These are phyloP conservation scores for Aspergillus baeticus DNA, from an alignment of 495 filamentous ascomycete genomes.

Conservation along the genomic window DNA sequence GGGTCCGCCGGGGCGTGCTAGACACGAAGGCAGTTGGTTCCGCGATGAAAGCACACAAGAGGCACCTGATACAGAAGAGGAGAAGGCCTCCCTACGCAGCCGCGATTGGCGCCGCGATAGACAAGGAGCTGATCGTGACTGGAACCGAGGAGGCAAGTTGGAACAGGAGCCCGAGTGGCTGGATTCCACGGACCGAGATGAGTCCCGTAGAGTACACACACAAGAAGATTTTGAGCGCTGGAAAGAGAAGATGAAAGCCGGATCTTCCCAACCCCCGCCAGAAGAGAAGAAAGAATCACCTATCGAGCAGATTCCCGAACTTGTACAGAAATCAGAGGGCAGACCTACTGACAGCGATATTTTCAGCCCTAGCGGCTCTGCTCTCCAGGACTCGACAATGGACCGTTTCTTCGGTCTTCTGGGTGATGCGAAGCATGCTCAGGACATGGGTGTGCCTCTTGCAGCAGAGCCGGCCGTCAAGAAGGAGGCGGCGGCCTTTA, in stretches of 20 bases:
- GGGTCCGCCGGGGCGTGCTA: slow-evolving; percentile 42
- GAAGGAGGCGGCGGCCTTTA: slow-evolving; percentile 8
- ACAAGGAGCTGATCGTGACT: slow-evolving; percentile 63
- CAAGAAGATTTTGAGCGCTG: slow-evolving; percentile 94
- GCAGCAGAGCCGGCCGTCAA: slow-evolving; percentile 25
- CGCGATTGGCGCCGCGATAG: slow-evolving; percentile 65
- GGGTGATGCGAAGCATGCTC: slow-evolving; percentile 42
- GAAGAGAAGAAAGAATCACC: slow-evolving; percentile 49
- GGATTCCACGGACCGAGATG: slow-evolving; percentile 72
- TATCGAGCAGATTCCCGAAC: slow-evolving; percentile 23
- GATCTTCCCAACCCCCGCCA: slow-evolving; percentile 35
- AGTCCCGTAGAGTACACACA: slow-evolving; percentile 65
- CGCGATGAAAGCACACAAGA: slow-evolving; percentile 54
- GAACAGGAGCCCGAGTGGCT: slow-evolving; percentile 88
- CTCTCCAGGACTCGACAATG: slow-evolving; percentile 58
- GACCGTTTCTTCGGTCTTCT: slow-evolving; percentile 83
- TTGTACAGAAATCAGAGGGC: slow-evolving; percentile 30
- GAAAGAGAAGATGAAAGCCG: slow-evolving; percentile 87
- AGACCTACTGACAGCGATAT: slow-evolving; percentile 38
- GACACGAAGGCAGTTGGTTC: slow-evolving; percentile 58
- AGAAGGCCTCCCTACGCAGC: slow-evolving; percentile 52
- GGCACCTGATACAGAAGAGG: slow-evolving; percentile 54
- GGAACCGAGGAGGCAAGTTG: slow-evolving; percentile 47
- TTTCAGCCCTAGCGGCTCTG: slow-evolving; percentile 33
- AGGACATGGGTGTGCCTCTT: slow-evolving; percentile 10